Base-by-base conservation (phyloP, 2,329 filamentous ascomycete genomes). In the Pyrenophora teres region DNA sequence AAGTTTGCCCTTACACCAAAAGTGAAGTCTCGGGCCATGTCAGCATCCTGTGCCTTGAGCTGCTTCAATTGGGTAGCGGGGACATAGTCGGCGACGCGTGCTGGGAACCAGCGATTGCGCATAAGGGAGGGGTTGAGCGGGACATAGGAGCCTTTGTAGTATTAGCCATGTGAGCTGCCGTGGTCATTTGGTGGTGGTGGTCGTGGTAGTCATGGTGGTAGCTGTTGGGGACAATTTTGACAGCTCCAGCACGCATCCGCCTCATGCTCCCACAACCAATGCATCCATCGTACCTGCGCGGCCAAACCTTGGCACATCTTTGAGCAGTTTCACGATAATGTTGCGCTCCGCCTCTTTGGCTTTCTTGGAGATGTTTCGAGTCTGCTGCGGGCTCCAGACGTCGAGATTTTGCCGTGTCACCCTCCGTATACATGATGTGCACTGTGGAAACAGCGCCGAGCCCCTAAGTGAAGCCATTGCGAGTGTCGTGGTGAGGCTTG, bases 41-140 rank as follows among this genome's bases (percentile, higher is more conserved):
- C 59, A 10, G 77, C 69, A 23, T 79, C 76, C 55, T 76, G 75
- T 4, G 72, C 58, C 52, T 75, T 76, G 35, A 83, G 64, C 49
- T 77, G 68, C 63, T 77, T 76, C 39, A 79, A 52, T 54, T 80
- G 77, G 33, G 68, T 64, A 31, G 65, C 59, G 39, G 80, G 77
- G 18, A 83, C 72, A 68, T 85, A 84, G 64, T 80, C 76, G 56
- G 82, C 82, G 55, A 78, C 71, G 51, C 75, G 71, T 37, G 67
- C 67, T 3, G 81, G 81, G 58, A 79, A 83, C 78, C 78, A 83
- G 46, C 71, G 68, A 63, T 83, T 83, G 57, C 82, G 76, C 81
- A 85, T 83, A 32, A 75, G 71, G 18, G 81, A 79, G 13, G 73
- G 68, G n/a, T 78, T 68, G 36, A 84, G 73, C 27, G 81, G 78